Evolutionary conservation across 2,329 filamentous ascomycete genomes (phyloP).

Genomic region (Penicillium italicum): DNA sequence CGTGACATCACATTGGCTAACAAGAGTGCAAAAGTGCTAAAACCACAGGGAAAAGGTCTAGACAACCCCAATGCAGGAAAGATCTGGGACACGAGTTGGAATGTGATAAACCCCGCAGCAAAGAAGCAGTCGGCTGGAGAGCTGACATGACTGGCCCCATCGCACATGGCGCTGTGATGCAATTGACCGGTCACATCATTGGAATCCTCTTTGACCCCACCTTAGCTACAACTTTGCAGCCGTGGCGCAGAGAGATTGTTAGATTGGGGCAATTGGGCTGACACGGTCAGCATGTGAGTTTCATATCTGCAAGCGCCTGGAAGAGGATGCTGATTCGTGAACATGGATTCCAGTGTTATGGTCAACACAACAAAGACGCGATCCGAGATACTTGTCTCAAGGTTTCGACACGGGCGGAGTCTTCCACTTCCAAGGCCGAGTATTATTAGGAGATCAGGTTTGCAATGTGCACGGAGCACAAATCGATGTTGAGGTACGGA

Average conservation of each 20-base stretch:
- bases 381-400: background rate
- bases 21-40: background rate
- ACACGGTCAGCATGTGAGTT: slow-evolving; percentile 4
- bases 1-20: slow-evolving; percentile 20
- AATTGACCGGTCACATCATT: slow-evolving; percentile 25
- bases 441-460: slow-evolving; percentile 2
- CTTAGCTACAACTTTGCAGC: background rate
- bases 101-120: slow-evolving; percentile 28
- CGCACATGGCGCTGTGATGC: slow-evolving; percentile 25
- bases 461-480: slow-evolving; percentile 6
- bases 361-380: background rate
- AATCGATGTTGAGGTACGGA: background rate
- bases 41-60: slow-evolving; percentile 9
- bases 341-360: background rate
- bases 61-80: slow-evolving; percentile 3
- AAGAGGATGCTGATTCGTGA: background rate
- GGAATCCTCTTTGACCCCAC: slow-evolving; percentile 16
- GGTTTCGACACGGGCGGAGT: background rate
- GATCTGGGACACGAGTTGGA: slow-evolving; percentile 1
- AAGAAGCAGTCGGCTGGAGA: slow-evolving; percentile 15
- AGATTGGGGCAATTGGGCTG: slow-evolving; percentile 11
- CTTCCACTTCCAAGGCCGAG: background rate
- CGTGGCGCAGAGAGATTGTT: slow-evolving; percentile 14
- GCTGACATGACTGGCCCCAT: slow-evolving; percentile 18
- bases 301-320: slow-evolving; percentile 9